phyloP scores from a whole-genome alignment of 768 basidiomycete species.

The Coprinopsis cinerea region DNA sequence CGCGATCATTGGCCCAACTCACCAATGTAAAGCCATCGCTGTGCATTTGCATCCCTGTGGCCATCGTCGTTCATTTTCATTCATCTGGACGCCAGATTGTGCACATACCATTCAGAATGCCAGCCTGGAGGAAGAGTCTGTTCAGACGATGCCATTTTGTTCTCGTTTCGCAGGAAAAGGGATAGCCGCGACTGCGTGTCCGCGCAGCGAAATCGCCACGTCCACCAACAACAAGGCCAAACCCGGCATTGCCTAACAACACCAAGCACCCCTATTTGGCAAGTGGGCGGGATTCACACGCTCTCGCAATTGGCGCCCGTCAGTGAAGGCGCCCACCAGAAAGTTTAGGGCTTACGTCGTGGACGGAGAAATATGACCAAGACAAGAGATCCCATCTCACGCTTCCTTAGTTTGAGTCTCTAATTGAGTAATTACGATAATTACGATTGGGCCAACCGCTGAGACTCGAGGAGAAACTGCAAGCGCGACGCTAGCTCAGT shows the following conservation, averaged over 20 bases:
- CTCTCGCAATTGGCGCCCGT: too few species aligned
- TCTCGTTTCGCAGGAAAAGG: conserved; percentile 12
- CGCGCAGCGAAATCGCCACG: conserved; percentile 22
- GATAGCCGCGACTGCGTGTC: conserved; percentile 8
- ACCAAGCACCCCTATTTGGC: conserved; percentile 10
- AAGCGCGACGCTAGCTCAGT: too few species aligned
- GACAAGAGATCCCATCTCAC: too few species aligned
- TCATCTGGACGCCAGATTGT: neutral
- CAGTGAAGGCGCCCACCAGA: neutral
- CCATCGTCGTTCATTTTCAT: conserved; percentile 16
- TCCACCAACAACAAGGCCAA: conserved; percentile 18
- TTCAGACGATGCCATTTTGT: conserved; percentile 43
- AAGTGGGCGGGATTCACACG: too few species aligned
- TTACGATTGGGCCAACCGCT: too few species aligned
- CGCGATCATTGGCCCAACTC: conserved; percentile 22
- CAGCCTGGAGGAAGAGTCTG: conserved; percentile 87
- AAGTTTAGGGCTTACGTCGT: too few species aligned
- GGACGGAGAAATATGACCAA: too few species aligned
- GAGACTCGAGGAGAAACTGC: too few species aligned
- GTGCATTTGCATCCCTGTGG: conserved; percentile 70
- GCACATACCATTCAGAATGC: conserved; percentile 81
- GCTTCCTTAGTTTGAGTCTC: too few species aligned
- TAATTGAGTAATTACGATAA: too few species aligned
- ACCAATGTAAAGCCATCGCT: conserved; percentile 90
- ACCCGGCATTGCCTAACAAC: conserved; percentile 19